These are phyloP conservation scores for Adansonia grandidieri DNA, from an alignment of 441 rosid genomes.

Conservation along the genomic window DNA sequence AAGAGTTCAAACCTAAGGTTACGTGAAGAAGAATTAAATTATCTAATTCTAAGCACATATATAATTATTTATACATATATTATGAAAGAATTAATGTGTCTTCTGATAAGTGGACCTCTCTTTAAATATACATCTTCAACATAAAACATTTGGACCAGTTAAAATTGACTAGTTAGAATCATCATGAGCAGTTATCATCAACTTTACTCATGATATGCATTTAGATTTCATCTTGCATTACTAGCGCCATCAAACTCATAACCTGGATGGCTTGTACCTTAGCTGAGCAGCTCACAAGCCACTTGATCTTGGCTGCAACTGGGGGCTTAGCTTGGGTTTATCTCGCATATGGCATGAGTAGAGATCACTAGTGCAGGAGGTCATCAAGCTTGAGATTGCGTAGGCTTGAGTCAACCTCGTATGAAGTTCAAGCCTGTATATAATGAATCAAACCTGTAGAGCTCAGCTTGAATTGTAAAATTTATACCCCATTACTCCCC, in stretches of 20 bases:
- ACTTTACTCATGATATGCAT: background rate
- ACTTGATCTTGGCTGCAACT: background rate
- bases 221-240: background rate
- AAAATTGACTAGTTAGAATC: background rate
- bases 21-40: background rate
- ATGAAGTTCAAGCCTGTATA: too few species aligned
- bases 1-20: background rate
- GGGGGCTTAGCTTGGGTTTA: too few species aligned
- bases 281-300: background rate
- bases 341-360: too few species aligned
- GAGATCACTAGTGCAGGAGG: too few species aligned
- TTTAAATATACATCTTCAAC: too few species aligned
- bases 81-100: background rate
- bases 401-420: too few species aligned
- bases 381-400: too few species aligned
- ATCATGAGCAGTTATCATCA: background rate
- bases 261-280: background rate
- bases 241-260: background rate
- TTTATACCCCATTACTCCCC: too few species aligned
- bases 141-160: background rate
- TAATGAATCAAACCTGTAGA: too few species aligned
- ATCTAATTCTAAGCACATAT: too few species aligned
- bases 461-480: too few species aligned
- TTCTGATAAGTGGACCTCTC: background rate
- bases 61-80: too few species aligned